Evolutionary conservation across 2,329 filamentous ascomycete genomes (phyloP).

Genomic region (Aaosphaeria pasadenensis): DNA sequence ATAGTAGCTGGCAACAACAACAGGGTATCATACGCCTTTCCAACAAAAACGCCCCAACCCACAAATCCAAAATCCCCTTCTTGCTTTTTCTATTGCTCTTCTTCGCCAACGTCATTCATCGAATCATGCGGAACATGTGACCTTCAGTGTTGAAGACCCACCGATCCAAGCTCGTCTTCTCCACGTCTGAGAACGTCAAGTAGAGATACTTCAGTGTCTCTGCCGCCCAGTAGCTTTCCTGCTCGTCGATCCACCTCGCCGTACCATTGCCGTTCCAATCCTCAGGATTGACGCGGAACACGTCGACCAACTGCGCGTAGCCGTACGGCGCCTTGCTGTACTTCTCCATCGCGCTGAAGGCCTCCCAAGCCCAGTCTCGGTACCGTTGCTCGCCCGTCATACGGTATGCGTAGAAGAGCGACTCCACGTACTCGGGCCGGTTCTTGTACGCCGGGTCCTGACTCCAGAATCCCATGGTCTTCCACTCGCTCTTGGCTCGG

Average conservation of each 20-base stretch:
- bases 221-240: slow-evolving; percentile 40
- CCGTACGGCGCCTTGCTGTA: slow-evolving; percentile 39
- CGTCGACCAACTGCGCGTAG: slow-evolving; percentile 37
- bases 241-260: slow-evolving; percentile 33
- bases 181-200: slow-evolving; percentile 36
- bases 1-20: background rate
- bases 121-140: slow-evolving; percentile 39
- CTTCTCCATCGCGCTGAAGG: slow-evolving; percentile 34
- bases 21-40: background rate
- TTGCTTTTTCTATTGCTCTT: background rate
- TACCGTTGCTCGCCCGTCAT: slow-evolving; percentile 40
- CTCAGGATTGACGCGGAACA: slow-evolving; percentile 19
- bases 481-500: slow-evolving; percentile 27
- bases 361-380: slow-evolving; percentile 43
- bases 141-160: slow-evolving; percentile 47
- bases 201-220: slow-evolving; percentile 43
- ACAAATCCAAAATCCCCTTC: background rate
- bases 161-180: slow-evolving; percentile 36
- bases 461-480: slow-evolving; percentile 31
- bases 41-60: background rate
- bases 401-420: slow-evolving; percentile 41
- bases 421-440: slow-evolving; percentile 40
- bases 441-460: slow-evolving; percentile 31
- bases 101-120: background rate
- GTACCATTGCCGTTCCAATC: slow-evolving; percentile 18